phyloP scores from a whole-genome alignment of 2,329 filamentous ascomycete genomes.

The Aureobasidium sp. region DNA sequence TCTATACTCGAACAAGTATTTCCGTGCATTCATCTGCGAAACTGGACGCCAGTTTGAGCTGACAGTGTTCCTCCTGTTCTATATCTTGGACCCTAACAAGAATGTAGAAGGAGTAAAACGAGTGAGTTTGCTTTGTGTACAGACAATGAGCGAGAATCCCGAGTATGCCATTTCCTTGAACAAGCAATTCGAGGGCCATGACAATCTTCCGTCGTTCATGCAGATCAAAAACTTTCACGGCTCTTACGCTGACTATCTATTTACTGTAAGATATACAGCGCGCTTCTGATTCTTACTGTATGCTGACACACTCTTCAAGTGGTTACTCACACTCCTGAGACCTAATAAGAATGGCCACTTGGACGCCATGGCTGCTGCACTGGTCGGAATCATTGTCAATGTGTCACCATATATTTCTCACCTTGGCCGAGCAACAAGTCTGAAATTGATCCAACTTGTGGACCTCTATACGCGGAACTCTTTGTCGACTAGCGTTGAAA shows the following conservation, averaged over 20 bases:
- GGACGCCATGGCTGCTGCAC: constrained; percentile 68
- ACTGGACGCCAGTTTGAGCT: constrained; percentile 92
- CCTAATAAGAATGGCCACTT: constrained; percentile 13
- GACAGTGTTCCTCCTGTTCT: constrained; percentile 81
- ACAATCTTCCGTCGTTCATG: constrained; percentile 75
- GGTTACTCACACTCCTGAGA: constrained; percentile 11
- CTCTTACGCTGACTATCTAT: constrained; percentile 86
- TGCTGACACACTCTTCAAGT: constrained; percentile 3
- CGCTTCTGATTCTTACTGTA: background rate
- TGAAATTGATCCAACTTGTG: constrained; percentile 43
- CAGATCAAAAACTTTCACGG: constrained; percentile 78
- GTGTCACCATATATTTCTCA: constrained; percentile 77
- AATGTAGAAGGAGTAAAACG: constrained; percentile 91
- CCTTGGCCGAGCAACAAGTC: constrained; percentile 65
- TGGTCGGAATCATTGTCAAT: constrained; percentile 90
- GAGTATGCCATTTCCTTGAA: constrained; percentile 88
- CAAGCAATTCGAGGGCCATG: constrained; percentile 79
- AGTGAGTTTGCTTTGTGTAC: constrained; percentile 95
- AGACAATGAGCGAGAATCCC: constrained; percentile 87
- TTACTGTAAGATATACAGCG: constrained; percentile 58
- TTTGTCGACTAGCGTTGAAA: constrained; percentile 82
- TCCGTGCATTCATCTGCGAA: constrained; percentile 93
- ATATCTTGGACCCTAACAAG: constrained; percentile 78
- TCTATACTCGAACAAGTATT: constrained; percentile 94
- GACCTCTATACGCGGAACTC: constrained; percentile 11